Evolutionary conservation across 1,284 basidiomycete species (phyloP).

Genomic region (Hemileia vastatrix): DNA sequence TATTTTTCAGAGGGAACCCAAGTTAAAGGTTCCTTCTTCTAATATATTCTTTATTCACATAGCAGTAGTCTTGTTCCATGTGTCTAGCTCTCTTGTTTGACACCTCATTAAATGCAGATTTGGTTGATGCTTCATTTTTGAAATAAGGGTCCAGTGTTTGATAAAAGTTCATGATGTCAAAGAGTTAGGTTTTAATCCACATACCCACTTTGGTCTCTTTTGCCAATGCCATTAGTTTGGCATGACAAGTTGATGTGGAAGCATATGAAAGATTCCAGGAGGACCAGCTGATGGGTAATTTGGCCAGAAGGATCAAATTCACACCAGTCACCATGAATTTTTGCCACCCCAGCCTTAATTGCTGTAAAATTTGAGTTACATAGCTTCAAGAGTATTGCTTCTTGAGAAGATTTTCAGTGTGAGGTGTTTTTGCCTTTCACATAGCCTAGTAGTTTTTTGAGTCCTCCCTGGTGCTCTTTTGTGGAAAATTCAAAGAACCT

Average conservation of each 20-base stretch:
- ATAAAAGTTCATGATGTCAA: too few species aligned
- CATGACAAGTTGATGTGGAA: conserved; percentile 7
- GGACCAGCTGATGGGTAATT: neutral
- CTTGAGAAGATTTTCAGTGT: too few species aligned
- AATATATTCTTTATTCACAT: neutral
- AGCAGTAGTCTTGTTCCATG: neutral
- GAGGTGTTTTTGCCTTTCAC: too few species aligned
- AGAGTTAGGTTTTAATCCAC: neutral
- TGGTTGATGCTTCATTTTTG: neutral
- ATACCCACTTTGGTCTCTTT: neutral
- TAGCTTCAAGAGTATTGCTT: too few species aligned
- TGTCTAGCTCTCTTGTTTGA: conserved; percentile 2
- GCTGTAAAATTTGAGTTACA: too few species aligned
- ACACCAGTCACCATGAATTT: neutral
- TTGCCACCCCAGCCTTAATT: neutral
- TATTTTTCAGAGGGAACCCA: too few species aligned
- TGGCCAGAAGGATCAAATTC: too few species aligned
- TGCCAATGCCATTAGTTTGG: conserved; percentile 2
- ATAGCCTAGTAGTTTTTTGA: too few species aligned
- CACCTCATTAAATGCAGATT: neutral
- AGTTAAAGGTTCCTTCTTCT: too few species aligned
- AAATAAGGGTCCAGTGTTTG: too few species aligned
- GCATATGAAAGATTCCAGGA: neutral
- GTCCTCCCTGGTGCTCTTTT: too few species aligned
- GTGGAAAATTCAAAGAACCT: too few species aligned